Base-by-base conservation (phyloP, 2,329 filamentous ascomycete genomes). In the Fusarium bactridioides region DNA sequence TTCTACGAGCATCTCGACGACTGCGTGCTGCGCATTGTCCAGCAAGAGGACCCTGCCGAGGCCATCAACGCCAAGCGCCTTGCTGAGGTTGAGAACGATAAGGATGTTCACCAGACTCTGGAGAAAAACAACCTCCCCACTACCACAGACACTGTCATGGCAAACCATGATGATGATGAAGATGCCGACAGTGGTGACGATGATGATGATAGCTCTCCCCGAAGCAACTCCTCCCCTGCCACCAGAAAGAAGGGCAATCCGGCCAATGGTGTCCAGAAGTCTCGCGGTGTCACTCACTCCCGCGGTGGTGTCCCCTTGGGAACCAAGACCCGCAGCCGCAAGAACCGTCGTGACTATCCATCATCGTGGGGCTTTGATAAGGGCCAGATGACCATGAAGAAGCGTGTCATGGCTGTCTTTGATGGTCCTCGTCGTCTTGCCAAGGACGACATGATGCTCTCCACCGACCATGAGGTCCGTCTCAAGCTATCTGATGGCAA, bases 361-460 rank as follows among this genome's bases (percentile, higher is more conserved):
- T 90, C 93, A 1, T 95, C 93, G 4, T 99, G 96, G 96, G 95
- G 96, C 58, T 96, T 95, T 77, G 90, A 95, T 70, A 91, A 93
- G 78, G 93, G 94, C 78, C 94, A 96, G 85, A 97, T 98, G 94
- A 97, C 93, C 79, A 97, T 97, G 90, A 98, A 97, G 90, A 98
- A 98, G 89, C 93, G 96, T 33, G 94, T 98, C 61, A 87, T 98
- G 78, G 94, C 94, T 72, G 93, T 97, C 25, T 99, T 97, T 78
- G 94, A 98, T 79, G 96, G 96, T 2, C 88, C 88, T 21, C 91
- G 95, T 59, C 91, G 95, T 45, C 87, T 99, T 55, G 96, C 93
- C 89, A 98, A 98, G 85, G 96, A 99, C 80, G 96, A 99, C 83
- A 96, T 98, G 94, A 97, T 98, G 94, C 91, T 99, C 55, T 94